phyloP scores from a whole-genome alignment of 2,329 filamentous ascomycete genomes.

The Pestalotiopsis sp. region DNA sequence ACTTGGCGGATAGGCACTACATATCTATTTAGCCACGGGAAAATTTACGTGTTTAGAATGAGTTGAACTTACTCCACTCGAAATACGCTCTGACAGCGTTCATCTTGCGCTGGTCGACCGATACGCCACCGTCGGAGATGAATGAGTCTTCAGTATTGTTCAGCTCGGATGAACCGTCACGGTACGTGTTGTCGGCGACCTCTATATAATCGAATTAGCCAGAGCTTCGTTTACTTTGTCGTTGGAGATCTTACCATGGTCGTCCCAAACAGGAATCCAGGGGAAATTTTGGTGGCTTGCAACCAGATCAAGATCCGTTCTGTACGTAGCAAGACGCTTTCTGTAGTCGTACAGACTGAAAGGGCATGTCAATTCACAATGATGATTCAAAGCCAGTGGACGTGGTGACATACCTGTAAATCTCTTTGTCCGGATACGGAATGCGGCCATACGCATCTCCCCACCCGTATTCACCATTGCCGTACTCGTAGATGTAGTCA shows the following conservation, averaged over 20 bases:
- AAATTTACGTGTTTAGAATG: no score
- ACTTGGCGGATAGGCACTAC: constrained; percentile 52
- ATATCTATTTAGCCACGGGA: constrained; percentile 1
- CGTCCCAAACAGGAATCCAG: constrained; percentile 67
- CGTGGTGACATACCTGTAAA: constrained; percentile 37
- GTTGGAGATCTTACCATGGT: constrained; percentile 43
- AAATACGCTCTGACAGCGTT: constrained; percentile 72
- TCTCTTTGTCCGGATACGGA: constrained; percentile 51
- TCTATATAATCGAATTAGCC: constrained; percentile 31
- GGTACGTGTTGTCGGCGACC: constrained; percentile 65
- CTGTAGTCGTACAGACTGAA: constrained; percentile 59
- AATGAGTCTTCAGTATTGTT: constrained; percentile 70
- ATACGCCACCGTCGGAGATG: constrained; percentile 57
- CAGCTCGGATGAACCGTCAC: constrained; percentile 57
- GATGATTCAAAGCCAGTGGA: constrained; percentile 29
- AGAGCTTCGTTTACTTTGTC: constrained; percentile 2
- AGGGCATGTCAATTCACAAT: background rate
- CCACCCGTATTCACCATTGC: constrained; percentile 46
- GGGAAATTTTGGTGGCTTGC: constrained; percentile 55
- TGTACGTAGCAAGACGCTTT: constrained; percentile 56
- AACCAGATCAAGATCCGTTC: constrained; percentile 61
- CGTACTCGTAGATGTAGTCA: constrained; percentile 47
- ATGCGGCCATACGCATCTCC: constrained; percentile 52
- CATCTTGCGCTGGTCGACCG: constrained; percentile 71
- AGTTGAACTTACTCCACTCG: constrained; percentile 58